These are phyloP conservation scores for Tulasnella sp. DNA, from an alignment of 768 basidiomycete genomes.

Conservation along the genomic window DNA sequence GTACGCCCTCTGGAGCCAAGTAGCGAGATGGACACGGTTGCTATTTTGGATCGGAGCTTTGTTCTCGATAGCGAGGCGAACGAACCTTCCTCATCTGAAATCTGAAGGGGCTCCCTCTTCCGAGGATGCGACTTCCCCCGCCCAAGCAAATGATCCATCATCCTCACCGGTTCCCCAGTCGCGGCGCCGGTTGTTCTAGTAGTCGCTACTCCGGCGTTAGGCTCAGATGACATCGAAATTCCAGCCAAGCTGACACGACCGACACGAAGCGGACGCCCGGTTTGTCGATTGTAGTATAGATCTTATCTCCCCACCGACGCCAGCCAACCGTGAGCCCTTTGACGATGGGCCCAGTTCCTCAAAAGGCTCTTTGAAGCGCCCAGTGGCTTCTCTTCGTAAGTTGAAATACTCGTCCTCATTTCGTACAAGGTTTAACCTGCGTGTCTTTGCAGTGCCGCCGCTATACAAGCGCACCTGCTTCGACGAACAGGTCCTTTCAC, in stretches of 20 bases:
- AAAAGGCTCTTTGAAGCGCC: background rate
- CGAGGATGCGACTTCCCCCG: background rate
- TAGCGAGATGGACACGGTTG: background rate
- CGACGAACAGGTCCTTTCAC: background rate
- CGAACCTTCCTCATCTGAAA: too few species aligned
- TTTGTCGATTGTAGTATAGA: slow-evolving; percentile 15
- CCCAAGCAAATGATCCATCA: too few species aligned
- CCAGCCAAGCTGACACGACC: background rate
- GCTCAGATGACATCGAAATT: background rate
- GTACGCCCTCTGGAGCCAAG: background rate
- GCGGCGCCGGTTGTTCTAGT: background rate
- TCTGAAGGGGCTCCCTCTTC: background rate
- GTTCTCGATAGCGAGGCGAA: background rate
- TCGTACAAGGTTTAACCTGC: too few species aligned
- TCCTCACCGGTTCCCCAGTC: background rate
- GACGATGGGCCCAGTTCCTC: background rate
- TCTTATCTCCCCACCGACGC: background rate
- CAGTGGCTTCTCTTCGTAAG: background rate
- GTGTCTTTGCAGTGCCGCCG: background rate
- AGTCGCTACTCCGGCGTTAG: background rate
- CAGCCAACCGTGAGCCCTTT: background rate
- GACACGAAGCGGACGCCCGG: slow-evolving; percentile 12
- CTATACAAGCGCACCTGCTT: background rate
- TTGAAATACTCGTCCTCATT: background rate
- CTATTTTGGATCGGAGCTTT: background rate